Evolutionary conservation across 495 filamentous ascomycete species (phyloP).

Genomic region (Hypoxylon intermedium): DNA sequence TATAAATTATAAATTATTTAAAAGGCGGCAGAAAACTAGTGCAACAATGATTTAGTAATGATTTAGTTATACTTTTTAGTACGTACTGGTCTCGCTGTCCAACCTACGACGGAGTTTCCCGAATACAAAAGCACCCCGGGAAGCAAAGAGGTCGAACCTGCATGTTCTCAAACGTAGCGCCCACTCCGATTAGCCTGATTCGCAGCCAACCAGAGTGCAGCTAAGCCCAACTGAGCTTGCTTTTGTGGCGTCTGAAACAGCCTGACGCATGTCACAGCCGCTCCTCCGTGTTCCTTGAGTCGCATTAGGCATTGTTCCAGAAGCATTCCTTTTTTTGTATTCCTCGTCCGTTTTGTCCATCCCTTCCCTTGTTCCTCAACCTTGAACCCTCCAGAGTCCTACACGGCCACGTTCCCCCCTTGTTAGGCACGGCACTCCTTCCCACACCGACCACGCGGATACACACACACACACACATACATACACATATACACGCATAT

Average conservation of each 20-base stretch:
- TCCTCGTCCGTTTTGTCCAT: conserved; percentile 15
- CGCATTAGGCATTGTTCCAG: conserved; percentile 43
- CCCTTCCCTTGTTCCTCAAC: conserved; percentile 16
- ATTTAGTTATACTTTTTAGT: too few relatives aligned
- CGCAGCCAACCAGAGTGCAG: too few relatives aligned
- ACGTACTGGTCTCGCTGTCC: neutral
- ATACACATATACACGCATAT: conserved; percentile 7
- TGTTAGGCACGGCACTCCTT: too few relatives aligned
- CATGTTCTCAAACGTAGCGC: conserved; percentile 37
- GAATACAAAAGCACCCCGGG: neutral
- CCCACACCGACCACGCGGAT: conserved; percentile 17
- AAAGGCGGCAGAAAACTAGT: too few relatives aligned
- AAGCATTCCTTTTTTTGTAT: conserved; percentile 44
- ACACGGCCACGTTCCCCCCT: conserved; percentile 37
- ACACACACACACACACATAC: too few relatives aligned
- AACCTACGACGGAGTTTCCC: conserved; percentile 2
- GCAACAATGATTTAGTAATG: too few relatives aligned
- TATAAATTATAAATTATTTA: too few relatives aligned
- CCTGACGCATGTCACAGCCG: conserved; percentile 29
- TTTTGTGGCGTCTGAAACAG: conserved; percentile 40
- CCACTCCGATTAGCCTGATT: neutral
- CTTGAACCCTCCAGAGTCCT: conserved; percentile 24
- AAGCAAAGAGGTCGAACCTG: conserved; percentile 9
- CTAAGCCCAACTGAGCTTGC: too few relatives aligned
- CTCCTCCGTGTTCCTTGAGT: conserved; percentile 30